phyloP scores from a whole-genome alignment of 2,329 filamentous ascomycete species.

The Plenodomus tracheiphilus region DNA sequence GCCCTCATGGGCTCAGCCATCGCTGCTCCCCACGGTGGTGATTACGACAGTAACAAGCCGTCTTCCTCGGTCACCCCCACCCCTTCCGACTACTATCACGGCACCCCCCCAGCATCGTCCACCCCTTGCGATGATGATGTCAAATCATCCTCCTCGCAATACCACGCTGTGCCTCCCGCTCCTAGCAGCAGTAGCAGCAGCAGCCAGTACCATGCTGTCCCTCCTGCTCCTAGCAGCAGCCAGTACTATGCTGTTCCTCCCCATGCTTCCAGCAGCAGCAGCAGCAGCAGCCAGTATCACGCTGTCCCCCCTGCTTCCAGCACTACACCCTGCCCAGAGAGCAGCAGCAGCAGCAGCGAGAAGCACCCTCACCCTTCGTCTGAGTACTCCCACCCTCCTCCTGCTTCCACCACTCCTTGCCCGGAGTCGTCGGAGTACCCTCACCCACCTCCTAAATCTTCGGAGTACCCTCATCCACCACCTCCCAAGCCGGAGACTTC shows the following conservation, averaged over 20 bases:
- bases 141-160: not conserved
- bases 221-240: no score
- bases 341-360: not conserved
- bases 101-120: not conserved
- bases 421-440: no score
- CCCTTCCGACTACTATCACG: not conserved
- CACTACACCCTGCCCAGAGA: not conserved
- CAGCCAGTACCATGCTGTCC: not conserved
- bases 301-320: not conserved
- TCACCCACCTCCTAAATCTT: no score
- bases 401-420: not conserved
- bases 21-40: conserved; percentile 20
- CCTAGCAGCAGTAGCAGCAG: not conserved
- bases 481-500: not conserved
- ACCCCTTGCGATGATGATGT: no score
- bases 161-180: not conserved
- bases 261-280: no score
- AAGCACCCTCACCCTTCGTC: not conserved
- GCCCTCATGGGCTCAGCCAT: conserved; percentile 38
- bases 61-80: not conserved
- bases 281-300: not conserved
- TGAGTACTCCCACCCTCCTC: conserved; percentile 3
- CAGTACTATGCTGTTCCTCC: no score
- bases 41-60: not conserved
- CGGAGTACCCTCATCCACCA: not conserved